These are phyloP conservation scores for Lactarius evosmus DNA, from an alignment of 768 basidiomycete genomes.

Conservation along the genomic window DNA sequence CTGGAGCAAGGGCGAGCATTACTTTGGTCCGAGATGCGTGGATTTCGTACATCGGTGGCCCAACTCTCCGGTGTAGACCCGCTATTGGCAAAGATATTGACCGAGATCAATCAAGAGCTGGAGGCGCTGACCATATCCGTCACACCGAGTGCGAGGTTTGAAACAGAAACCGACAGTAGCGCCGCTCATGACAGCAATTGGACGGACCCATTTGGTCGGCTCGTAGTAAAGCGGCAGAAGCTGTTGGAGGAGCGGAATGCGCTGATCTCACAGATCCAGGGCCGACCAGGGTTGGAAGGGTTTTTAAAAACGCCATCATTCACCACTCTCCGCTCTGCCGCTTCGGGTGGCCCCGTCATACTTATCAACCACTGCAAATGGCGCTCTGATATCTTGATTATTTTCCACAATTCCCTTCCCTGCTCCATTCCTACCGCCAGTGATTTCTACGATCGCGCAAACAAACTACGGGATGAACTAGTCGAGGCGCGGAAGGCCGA, in stretches of 20 bases:
- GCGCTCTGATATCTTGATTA: slow-evolving; percentile 6
- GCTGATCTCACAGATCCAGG: neutral
- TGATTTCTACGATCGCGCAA: slow-evolving; percentile 3
- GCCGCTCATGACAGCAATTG: too few species aligned
- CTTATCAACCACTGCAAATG: slow-evolving; percentile 7
- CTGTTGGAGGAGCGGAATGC: slow-evolving; percentile 3
- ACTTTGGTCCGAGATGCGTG: too few species aligned
- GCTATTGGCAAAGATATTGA: slow-evolving; percentile 1
- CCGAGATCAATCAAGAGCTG: neutral
- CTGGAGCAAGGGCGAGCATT: too few species aligned
- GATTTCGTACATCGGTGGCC: slow-evolving; percentile 3
- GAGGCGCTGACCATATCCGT: too few species aligned
- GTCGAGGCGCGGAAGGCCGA: neutral
- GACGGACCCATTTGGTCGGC: neutral
- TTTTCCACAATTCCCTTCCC: neutral
- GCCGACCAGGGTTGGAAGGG: slow-evolving; percentile 1
- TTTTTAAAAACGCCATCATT: slow-evolving; percentile 1
- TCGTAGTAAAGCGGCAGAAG: neutral
- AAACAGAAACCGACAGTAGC: too few species aligned
- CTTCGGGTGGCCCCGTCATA: slow-evolving; percentile 7
- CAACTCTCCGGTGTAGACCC: neutral
- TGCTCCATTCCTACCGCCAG: neutral
- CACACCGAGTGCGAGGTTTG: neutral
- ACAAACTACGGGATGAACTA: neutral
- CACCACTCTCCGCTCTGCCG: neutral